These are phyloP conservation scores for Xerocomellus chrysenteron DNA, from an alignment of 768 basidiomycete species.

Conservation along the genomic window DNA sequence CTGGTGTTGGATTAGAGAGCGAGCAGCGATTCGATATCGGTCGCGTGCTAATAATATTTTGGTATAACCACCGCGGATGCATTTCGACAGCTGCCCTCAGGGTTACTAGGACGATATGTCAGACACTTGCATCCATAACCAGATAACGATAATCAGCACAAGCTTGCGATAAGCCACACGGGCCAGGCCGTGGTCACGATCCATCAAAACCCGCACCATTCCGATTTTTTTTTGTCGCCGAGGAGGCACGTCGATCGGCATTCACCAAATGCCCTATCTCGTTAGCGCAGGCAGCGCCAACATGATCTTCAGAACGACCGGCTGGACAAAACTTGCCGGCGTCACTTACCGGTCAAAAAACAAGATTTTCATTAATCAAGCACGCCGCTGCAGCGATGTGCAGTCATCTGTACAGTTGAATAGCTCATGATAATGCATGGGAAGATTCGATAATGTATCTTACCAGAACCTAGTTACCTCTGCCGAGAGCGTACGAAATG, in stretches of 20 bases:
- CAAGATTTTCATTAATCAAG: slow-evolving; percentile 15
- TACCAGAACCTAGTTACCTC: too few relatives aligned
- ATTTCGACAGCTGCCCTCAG: background rate
- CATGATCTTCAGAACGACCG: slow-evolving; percentile 6
- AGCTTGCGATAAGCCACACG: background rate
- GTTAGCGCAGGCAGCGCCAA: background rate
- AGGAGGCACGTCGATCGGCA: background rate
- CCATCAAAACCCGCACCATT: background rate
- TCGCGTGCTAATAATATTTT: background rate
- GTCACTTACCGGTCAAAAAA: background rate
- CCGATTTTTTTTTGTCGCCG: background rate
- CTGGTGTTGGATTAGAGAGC: background rate
- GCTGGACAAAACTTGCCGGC: background rate
- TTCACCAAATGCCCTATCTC: background rate
- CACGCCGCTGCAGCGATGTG: background rate
- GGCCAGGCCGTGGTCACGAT: background rate
- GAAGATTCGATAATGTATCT: too few relatives aligned
- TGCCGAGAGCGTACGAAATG: too few relatives aligned
- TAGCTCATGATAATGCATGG: too few relatives aligned
- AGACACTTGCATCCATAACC: background rate
- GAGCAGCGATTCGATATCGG: background rate
- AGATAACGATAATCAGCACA: background rate
- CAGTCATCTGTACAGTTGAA: too few relatives aligned
- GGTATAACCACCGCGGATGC: background rate
- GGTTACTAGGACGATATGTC: background rate